Conservation (phyloP, 2,329 filamentous ascomycete genomes). For the Ceratocystis ficicola region DNA sequence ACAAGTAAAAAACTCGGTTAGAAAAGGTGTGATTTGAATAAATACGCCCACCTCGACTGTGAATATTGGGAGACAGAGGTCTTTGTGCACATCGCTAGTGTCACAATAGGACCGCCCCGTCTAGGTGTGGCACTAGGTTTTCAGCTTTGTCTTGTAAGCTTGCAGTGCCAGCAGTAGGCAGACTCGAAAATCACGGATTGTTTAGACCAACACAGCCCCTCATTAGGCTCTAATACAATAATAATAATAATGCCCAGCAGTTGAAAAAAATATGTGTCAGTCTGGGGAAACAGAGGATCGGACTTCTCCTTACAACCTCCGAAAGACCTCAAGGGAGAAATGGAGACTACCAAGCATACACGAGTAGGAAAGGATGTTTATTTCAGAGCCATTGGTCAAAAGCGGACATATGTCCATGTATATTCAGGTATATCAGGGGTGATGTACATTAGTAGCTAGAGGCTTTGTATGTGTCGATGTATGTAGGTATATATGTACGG, state of each 20-base stretch:
- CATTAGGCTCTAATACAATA: too few species aligned
- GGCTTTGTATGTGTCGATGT: not conserved
- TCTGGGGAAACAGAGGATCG: too few species aligned
- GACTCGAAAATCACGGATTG: not conserved
- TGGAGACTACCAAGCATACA: not conserved
- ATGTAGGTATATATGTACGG: conserved; percentile 9
- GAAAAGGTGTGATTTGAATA: too few species aligned
- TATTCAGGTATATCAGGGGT: not conserved
- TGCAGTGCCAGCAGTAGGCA: not conserved
- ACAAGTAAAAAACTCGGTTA: too few species aligned
- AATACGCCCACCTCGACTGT: not conserved
- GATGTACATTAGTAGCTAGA: not conserved
- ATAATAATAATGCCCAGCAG: too few species aligned
- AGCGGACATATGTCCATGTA: not conserved
- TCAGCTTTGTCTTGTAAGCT: conserved; percentile 8
- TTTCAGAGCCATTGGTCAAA: not conserved
- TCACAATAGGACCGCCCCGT: not conserved
- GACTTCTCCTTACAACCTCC: too few species aligned
- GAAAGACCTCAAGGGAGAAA: too few species aligned
- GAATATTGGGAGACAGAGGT: not conserved
- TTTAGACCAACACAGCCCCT: not conserved
- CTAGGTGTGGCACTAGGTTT: not conserved
- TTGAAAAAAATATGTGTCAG: too few species aligned
- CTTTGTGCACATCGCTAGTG: not conserved
- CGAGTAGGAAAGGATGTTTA: not conserved